These are phyloP conservation scores for Penicillium sclerotiorum DNA, from an alignment of 2,329 filamentous ascomycete genomes.

Conservation along the genomic window DNA sequence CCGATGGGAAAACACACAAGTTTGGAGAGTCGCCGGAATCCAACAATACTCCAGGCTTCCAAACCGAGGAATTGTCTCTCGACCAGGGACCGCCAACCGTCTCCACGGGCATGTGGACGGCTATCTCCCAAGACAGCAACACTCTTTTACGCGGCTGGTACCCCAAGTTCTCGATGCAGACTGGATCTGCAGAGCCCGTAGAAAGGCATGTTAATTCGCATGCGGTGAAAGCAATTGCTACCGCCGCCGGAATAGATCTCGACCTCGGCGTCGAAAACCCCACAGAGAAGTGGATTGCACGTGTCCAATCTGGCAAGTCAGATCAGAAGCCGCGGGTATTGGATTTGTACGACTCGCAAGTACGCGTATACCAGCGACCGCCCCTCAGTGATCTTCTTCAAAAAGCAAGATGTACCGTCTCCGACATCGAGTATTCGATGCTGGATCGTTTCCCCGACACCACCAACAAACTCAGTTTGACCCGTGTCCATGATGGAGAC, in stretches of 20 bases:
- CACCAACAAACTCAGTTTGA: conserved; percentile 59
- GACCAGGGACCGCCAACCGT: conserved; percentile 30
- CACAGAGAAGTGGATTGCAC: conserved; percentile 55
- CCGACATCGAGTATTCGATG: conserved; percentile 38
- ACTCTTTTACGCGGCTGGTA: conserved; percentile 73
- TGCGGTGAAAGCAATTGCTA: conserved; percentile 62
- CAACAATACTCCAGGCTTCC: conserved; percentile 23
- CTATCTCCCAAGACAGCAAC: conserved; percentile 58
- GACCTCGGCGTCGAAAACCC: conserved; percentile 71
- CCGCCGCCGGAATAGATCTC: conserved; percentile 62
- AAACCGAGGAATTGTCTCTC: conserved; percentile 22
- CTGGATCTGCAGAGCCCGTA: conserved; percentile 32
- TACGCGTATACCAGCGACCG: conserved; percentile 42
- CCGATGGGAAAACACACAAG: conserved; percentile 46
- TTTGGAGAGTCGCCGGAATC: conserved; percentile 9
- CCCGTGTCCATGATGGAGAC: conserved; percentile 69
- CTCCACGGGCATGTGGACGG: conserved; percentile 44
- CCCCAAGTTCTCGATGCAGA: conserved; percentile 49
- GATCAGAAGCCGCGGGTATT: conserved; percentile 38
- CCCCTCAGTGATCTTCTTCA: conserved; percentile 41
- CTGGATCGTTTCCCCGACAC: conserved; percentile 43
- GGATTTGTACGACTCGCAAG: conserved; percentile 45
- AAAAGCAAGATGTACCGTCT: conserved; percentile 27
- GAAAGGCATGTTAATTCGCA: conserved; percentile 57
- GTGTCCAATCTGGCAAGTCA: conserved; percentile 31